Base-by-base conservation (phyloP, 257 asterid genomes). In the Solanum phureja region DNA sequence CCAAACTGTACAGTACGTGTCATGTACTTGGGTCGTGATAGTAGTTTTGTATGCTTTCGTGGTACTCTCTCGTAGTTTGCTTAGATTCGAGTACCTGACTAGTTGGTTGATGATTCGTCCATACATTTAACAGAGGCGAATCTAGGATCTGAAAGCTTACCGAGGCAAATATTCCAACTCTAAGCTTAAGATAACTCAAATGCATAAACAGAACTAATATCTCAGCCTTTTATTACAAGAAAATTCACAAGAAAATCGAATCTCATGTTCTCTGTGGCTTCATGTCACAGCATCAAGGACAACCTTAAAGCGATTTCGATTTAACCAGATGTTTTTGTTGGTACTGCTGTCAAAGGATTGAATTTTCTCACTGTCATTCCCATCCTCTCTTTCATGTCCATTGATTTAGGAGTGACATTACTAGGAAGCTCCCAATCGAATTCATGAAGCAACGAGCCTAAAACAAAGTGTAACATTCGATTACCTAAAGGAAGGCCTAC, bases 401-500 rank as follows among this genome's bases (percentile, higher is more conserved):
- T 23, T 2, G n/a, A n/a, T n/a, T 86, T 87, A 16, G 74, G 72
- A 11, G 35, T 38, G 19, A 71, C 42, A 6, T 82, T 86, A 49
- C 58, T 83, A 9, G 84, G 90, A 37, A 90, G 85, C 18, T 88
- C 77, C 93, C 93, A 90, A 8, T 91, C 91, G 35, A 91, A 92
- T 66, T 62, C 84, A 31, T 86, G 92, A 24, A 91, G 62, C 84
- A 91, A 64, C 27, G 76, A 89, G 85, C 86, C 91, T 29, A 83
- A 73, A 27, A 91, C 89, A 24, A 93, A 56, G 86, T 91, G 94
- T 79, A 94, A 91, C 87, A 92, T 92, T 29, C 94, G 91, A 56
- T 93, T 94, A 46, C 93, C 96, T 87, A 93, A 79, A 4, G 95
- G 94, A 81, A 91, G 87, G 24, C 96, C 95, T 34, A 88, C 94